Percentiles rank a stretch among this genome's conserved stretches.
These are phyloP conservation scores for Polyporus arcularius DNA, from an alignment of 768 basidiomycete genomes.

Conservation along the genomic window DNA sequence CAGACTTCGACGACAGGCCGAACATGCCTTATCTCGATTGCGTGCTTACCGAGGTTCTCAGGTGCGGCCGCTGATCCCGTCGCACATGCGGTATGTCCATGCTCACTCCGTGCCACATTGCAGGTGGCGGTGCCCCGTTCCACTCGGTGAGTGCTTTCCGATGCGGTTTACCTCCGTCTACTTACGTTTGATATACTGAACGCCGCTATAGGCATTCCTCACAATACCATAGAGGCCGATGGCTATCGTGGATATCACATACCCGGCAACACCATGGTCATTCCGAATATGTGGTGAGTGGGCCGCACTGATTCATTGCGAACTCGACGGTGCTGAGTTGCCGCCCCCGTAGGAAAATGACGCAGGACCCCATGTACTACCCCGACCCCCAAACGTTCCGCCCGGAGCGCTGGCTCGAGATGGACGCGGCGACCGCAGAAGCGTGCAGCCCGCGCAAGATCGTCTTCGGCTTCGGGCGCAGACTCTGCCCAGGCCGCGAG, in stretches of 20 bases:
- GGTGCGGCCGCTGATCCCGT: conserved; percentile 10
- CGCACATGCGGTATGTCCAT: background rate
- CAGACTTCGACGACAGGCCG: conserved; percentile 40
- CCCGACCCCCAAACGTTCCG: conserved; percentile 46
- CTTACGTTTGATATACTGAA: background rate
- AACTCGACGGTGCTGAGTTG: background rate
- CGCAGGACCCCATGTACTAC: conserved; percentile 33
- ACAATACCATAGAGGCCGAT: conserved; percentile 23
- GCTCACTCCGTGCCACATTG: background rate
- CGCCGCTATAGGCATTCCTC: conserved; percentile 21
- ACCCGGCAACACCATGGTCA: conserved; percentile 23
- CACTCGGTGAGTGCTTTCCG: conserved; percentile 9
- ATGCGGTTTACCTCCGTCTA: too few species aligned
- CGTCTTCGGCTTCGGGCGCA: conserved; percentile 59
- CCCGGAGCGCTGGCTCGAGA: conserved; percentile 51
- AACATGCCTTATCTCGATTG: conserved; percentile 44
- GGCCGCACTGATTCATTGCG: background rate
- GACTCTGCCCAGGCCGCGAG: conserved; percentile 56
- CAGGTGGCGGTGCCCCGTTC: conserved; percentile 23
- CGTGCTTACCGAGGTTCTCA: conserved; percentile 37
- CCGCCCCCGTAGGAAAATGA: conserved; percentile 28
- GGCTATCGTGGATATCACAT: conserved; percentile 27
- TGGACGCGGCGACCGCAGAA: conserved; percentile 32
- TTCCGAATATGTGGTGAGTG: conserved; percentile 21
- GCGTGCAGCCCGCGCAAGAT: conserved; percentile 44